phyloP scores from a whole-genome alignment of 2,329 filamentous ascomycete genomes.

The Exophiala phaeomuriformis region DNA sequence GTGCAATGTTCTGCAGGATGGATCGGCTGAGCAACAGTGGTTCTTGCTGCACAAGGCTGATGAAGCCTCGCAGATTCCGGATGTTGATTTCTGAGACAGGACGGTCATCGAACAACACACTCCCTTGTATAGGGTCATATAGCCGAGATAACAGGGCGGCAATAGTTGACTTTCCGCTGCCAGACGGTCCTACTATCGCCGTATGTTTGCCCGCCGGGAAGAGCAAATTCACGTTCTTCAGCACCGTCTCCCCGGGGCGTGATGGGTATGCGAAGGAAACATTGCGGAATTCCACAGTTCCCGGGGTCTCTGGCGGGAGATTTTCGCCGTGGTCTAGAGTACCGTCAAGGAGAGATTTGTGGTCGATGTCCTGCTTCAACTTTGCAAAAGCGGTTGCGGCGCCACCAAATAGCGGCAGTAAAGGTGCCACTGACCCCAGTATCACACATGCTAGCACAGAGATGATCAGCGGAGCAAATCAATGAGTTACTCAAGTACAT shows the following conservation, averaged over 20 bases:
- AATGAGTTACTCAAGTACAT: constrained; percentile 12
- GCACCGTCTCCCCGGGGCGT: constrained; percentile 33
- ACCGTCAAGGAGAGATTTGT: constrained; percentile 41
- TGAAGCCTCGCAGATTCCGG: constrained; percentile 32
- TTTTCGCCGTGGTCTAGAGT: neutral
- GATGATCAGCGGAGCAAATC: neutral
- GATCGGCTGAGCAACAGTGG: constrained; percentile 46
- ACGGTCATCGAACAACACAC: constrained; percentile 30
- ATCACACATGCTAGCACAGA: constrained; percentile 37
- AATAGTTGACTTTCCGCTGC: constrained; percentile 47
- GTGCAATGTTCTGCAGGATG: constrained; percentile 49
- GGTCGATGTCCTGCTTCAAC: constrained; percentile 52
- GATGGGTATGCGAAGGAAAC: constrained; percentile 35
- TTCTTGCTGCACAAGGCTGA: constrained; percentile 45
- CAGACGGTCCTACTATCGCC: constrained; percentile 45
- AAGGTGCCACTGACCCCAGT: constrained; percentile 41
- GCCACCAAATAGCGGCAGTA: constrained; percentile 45
- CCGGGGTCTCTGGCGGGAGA: neutral
- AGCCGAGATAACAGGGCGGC: constrained; percentile 34
- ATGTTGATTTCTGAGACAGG: constrained; percentile 33
- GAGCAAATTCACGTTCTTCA: constrained; percentile 31
- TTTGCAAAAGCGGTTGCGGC: constrained; percentile 51
- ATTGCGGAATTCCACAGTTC: constrained; percentile 31
- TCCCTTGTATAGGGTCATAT: constrained; percentile 33
- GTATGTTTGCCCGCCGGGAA: constrained; percentile 35